Conservation (phyloP, 768 basidiomycete species). For the Sutorius australiensis region DNA sequence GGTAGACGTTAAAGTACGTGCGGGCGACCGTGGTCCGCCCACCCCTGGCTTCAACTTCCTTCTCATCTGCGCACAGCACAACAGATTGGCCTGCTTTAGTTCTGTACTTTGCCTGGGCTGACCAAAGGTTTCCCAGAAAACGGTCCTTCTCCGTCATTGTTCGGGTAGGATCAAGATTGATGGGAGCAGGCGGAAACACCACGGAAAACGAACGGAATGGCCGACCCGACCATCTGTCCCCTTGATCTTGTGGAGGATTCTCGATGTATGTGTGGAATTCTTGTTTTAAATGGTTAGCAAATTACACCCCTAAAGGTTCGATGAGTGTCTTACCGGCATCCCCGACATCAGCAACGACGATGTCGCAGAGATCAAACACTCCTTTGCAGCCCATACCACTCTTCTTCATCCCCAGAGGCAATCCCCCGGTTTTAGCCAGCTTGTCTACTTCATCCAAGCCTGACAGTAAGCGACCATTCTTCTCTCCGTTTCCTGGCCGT, state of each 20-base stretch:
- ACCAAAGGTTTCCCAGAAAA: slow-evolving; percentile 89
- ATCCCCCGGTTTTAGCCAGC: slow-evolving; percentile 57
- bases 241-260: slow-evolving; percentile 74
- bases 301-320: background rate
- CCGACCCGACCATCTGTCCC: slow-evolving; percentile 84
- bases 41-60: slow-evolving; percentile 67
- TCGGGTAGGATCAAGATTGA: slow-evolving; percentile 62
- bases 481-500: slow-evolving; percentile 73
- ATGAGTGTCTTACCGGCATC: slow-evolving; percentile 59
- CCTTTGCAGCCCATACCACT: slow-evolving; percentile 82
- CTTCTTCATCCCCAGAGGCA: slow-evolving; percentile 67
- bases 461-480: slow-evolving; percentile 62
- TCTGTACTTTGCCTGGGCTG: slow-evolving; percentile 76
- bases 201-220: slow-evolving; percentile 77
- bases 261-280: slow-evolving; percentile 87
- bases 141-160: slow-evolving; percentile 68
- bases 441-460: slow-evolving; percentile 81
- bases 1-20: slow-evolving; percentile 89
- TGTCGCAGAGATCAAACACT: slow-evolving; percentile 77
- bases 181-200: slow-evolving; percentile 68
- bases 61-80: slow-evolving; percentile 64
- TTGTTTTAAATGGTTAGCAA: slow-evolving; percentile 30
- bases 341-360: slow-evolving; percentile 82
- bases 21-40: slow-evolving; percentile 64
- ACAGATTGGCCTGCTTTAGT: slow-evolving; percentile 71